Evolutionary conservation across 2,329 filamentous ascomycete species (phyloP).

Genomic region (Lomentospora prolificans): DNA sequence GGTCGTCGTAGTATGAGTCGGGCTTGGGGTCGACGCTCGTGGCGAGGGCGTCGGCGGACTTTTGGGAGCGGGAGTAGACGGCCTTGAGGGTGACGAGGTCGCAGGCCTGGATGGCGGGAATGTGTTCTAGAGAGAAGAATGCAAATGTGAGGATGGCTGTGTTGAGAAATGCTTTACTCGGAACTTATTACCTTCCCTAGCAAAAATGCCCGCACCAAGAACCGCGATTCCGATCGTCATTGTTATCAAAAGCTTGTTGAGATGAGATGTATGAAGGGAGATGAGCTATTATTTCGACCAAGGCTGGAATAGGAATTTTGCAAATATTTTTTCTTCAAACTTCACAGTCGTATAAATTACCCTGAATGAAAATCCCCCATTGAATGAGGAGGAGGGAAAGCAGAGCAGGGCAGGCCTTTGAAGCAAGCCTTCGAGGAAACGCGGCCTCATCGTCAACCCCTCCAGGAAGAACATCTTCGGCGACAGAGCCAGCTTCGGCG

Average conservation of each 20-base stretch:
- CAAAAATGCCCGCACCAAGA: conserved; percentile 54
- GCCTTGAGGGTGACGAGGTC: conserved; percentile 47
- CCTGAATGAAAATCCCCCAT: too few relatives aligned
- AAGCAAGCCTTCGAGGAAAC: too few relatives aligned
- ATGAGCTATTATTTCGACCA: too few relatives aligned
- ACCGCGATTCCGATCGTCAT: conserved; percentile 41
- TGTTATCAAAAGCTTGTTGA: neutral
- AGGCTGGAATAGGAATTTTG: too few relatives aligned
- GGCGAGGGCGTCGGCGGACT: conserved; percentile 35
- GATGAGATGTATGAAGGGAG: neutral
- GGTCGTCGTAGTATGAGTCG: conserved; percentile 9
- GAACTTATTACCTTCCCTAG: conserved; percentile 49
- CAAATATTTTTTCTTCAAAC: too few relatives aligned
- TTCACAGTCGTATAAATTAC: too few relatives aligned
- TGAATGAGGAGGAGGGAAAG: too few relatives aligned
- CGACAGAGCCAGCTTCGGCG: too few relatives aligned
- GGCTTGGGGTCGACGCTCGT: neutral
- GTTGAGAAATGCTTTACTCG: too few relatives aligned
- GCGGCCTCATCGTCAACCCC: too few relatives aligned
- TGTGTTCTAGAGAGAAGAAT: conserved; percentile 14
- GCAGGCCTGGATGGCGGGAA: conserved; percentile 48
- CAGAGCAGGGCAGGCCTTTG: too few relatives aligned
- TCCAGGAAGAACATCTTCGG: too few relatives aligned
- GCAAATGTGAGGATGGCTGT: conserved; percentile 11
- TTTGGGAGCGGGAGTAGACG: conserved; percentile 53